Evolutionary conservation across 805 yeast genomes (phyloP), one percentile per base, ranked within the genome.

Genomic region (Kodamaea lidongshanica): DNA sequence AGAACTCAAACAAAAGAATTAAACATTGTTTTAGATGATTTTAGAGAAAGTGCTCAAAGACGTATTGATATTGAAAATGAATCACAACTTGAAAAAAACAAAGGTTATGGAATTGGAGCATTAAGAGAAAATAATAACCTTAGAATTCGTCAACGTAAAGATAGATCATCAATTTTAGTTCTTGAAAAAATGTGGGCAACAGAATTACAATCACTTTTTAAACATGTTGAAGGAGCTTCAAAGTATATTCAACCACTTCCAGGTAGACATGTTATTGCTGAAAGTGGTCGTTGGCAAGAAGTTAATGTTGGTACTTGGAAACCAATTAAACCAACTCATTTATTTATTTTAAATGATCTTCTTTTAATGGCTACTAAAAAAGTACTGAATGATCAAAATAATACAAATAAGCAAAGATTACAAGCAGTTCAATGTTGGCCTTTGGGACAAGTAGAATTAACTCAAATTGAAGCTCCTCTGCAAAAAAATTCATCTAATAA

Each of bases 201-300:
- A 24, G 86, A 82, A 46, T 61, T 87, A 47, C 73, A 71, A 32
- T 68, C 74, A 6, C 57, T 87, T 30, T 86, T 79, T 53, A 76
- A 76, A 42, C 85, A 81, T 39, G 94, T 88, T 10, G 95, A 88
- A 40, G 94, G 95, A n/a, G 87, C 94, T 1, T 88, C 83, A 44
- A 82, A 82, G 46, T 74, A 70, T 37, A 65, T 87, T 21, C 81
- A 86, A 12, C 74, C 83, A 1, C 52, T 72, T 6, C 85, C 88
- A 0, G 92, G 88, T 3, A 69, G 95, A 28, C 95, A 86, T 52
- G 72, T 87, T 2, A 58, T 85, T 12, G 71, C 77, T 7, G 92
- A 87, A 44, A 76, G 86, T 50, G 80, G 81, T 3, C 70, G 87
- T 28, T 88, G 96, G 96, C 74, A 71, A 35, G 95, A 87, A 54